Evolutionary conservation across 495 filamentous ascomycete species (phyloP).

Genomic region (Corynascus novoguineensis): DNA sequence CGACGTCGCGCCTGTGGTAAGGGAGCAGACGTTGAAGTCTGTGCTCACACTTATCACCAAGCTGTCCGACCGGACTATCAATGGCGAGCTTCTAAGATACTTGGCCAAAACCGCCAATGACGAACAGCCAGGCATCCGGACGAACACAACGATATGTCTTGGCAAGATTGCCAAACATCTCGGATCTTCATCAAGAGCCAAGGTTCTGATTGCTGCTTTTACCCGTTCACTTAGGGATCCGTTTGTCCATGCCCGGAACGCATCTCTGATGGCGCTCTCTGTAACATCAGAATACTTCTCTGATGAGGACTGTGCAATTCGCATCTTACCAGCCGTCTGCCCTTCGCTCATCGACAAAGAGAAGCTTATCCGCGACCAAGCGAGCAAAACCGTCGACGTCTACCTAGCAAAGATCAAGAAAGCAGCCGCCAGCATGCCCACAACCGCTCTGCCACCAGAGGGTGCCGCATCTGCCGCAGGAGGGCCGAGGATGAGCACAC

Average conservation of each 20-base stretch:
- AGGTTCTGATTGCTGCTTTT: constrained; percentile 91
- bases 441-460: constrained; percentile 56
- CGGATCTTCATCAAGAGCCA: constrained; percentile 68
- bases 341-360: constrained; percentile 79
- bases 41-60: constrained; percentile 80
- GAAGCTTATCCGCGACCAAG: constrained; percentile 87
- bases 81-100: constrained; percentile 86
- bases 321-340: constrained; percentile 77
- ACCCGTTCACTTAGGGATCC: constrained; percentile 83
- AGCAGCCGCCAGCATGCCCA: constrained; percentile 69
- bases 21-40: constrained; percentile 93
- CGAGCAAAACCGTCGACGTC: constrained; percentile 82
- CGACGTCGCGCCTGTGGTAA: constrained; percentile 81
- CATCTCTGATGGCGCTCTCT: constrained; percentile 74
- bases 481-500: constrained; percentile 66
- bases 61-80: constrained; percentile 84
- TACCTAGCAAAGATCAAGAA: constrained; percentile 82
- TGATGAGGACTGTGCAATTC: constrained; percentile 82
- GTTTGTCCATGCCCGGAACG: constrained; percentile 87
- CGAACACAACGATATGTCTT: constrained; percentile 95
- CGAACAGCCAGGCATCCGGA: constrained; percentile 93
- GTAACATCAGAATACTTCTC: constrained; percentile 81
- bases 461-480: constrained; percentile 39
- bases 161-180: constrained; percentile 92
- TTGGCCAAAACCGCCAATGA: constrained; percentile 96